Evolutionary conservation across 495 filamentous ascomycete genomes (phyloP), one percentile per base, ranked within the genome.

Genomic region (Aspergillus bertholletiae): DNA sequence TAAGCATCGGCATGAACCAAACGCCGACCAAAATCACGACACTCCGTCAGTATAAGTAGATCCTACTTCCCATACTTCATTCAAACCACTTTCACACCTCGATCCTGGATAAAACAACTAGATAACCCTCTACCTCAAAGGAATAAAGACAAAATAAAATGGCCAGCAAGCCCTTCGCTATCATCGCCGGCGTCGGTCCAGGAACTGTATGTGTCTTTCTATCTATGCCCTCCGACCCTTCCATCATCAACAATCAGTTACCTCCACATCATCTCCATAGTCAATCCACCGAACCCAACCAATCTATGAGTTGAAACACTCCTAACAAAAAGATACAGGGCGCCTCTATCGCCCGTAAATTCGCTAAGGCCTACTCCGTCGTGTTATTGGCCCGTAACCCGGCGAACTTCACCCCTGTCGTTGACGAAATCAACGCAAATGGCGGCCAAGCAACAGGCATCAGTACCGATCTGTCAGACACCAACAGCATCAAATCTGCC

Each of bases 391-490:
- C 89, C 23, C 84, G 91, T 32, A 87, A 80, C 24, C 79, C 87
- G 0, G 69, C 78, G 15, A 90, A 76, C 68, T 90, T 84, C 71
- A 72, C 82, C 27, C 63, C 75, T 40, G 75, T 92, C n/a, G 87
- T 92, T 4, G 59, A 81, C 35, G 88, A 92, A 57, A 92, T 96
- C 70, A 86, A 86, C 58, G 61, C 71, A 23, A 68, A 66, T 21
- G 87, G 88, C 46, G 88, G 90, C 15, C 78, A 84, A 47, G 92
- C 91, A 1, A 71, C 90, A 24, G 92, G 90, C 18, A 84, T 95
- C 60, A 83, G 81, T 58, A 77, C 90, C 18, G 90, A 96, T 64
- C 75, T 88, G 3, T 77, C 84, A 0, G 81, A 88, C 67, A 66
- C 79, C 1, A 67, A 73, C 35, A 86, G 86, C 47, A 71, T 94